Conservation (phyloP, 2,329 filamentous ascomycete species). For the Sphaerulina musiva region DNA sequence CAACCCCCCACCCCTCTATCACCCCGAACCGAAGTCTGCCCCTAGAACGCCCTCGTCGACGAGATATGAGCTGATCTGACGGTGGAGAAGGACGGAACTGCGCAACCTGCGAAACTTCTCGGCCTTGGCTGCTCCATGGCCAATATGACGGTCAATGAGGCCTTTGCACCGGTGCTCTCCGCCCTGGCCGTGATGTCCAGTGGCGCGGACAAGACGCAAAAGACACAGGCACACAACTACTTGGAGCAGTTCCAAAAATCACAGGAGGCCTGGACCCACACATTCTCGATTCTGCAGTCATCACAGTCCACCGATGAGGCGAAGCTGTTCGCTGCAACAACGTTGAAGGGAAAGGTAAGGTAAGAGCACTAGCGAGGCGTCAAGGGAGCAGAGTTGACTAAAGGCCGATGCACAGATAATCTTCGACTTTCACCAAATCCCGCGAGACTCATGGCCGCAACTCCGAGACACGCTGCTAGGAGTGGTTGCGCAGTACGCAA, state of each 20-base stretch:
- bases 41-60: neutral
- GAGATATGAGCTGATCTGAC: constrained; percentile 1
- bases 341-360: constrained; percentile 89
- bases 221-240: constrained; percentile 85
- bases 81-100: neutral
- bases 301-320: constrained; percentile 69
- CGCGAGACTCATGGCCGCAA: constrained; percentile 63
- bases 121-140: neutral
- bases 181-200: constrained; percentile 87
- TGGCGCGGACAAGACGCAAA: constrained; percentile 66
- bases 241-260: constrained; percentile 97
- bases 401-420: constrained; percentile 61
- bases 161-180: constrained; percentile 76
- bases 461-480: constrained; percentile 78
- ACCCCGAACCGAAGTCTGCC: neutral
- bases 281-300: constrained; percentile 79
- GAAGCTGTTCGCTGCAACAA: constrained; percentile 92
- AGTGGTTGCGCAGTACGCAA: constrained; percentile 72
- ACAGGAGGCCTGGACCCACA: constrained; percentile 82
- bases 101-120: neutral
- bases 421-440: constrained; percentile 88
- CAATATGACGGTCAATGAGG: constrained; percentile 39
- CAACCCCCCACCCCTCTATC: neutral
- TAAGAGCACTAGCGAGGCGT: constrained; percentile 14
- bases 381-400: constrained; percentile 7